Conservation (phyloP, 768 basidiomycete genomes). For the Amanita pallidorosea region DNA sequence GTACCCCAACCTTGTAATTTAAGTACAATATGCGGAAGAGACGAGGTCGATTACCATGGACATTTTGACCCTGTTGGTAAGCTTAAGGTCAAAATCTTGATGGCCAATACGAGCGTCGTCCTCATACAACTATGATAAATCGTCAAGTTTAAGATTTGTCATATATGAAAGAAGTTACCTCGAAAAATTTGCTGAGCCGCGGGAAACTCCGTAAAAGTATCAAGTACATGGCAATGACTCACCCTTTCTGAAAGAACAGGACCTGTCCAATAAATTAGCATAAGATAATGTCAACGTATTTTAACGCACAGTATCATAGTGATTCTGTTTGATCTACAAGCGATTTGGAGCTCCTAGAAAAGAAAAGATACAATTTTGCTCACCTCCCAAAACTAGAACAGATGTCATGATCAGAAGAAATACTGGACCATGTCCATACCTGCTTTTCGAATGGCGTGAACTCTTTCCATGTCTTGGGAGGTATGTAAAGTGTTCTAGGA, state of each 20-base stretch:
- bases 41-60: conserved; percentile 64
- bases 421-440: conserved; percentile 22
- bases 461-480: conserved; percentile 58
- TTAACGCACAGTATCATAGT: conserved; percentile 74
- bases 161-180: conserved; percentile 27
- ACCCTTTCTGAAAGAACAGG: conserved; percentile 99
- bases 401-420: neutral
- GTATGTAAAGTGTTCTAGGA: conserved; percentile 78
- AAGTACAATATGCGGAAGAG: neutral
- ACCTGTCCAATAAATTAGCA: conserved; percentile 33
- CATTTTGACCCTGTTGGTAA: conserved; percentile 93
- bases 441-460: conserved; percentile 97
- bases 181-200: conserved; percentile 59
- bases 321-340: conserved; percentile 85
- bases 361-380: conserved; percentile 11
- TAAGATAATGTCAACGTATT: conserved; percentile 5
- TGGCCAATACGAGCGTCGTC: conserved; percentile 92
- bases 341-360: neutral
- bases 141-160: neutral
- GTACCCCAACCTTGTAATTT: conserved; percentile 73
- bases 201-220: conserved; percentile 2
- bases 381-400: conserved; percentile 63
- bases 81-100: conserved; percentile 89
- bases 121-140: conserved; percentile 62
- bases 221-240: conserved; percentile 6